phyloP scores from a whole-genome alignment of 495 filamentous ascomycete species.

The Immersiella caudata region DNA sequence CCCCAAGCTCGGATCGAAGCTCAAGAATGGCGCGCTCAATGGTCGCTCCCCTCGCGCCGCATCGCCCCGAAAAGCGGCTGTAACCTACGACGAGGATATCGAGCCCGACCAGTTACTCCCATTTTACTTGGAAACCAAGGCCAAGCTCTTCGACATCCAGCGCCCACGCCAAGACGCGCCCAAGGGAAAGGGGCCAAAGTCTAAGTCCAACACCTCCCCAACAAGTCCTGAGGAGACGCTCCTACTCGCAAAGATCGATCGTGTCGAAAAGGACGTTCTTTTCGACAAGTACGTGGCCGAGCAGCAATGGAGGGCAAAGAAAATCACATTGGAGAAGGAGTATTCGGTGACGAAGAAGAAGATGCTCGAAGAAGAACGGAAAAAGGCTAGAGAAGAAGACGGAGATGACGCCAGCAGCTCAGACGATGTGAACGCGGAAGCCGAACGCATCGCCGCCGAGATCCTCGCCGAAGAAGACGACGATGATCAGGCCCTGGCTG shows the following conservation, averaged over 20 bases:
- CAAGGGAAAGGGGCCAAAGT: slow-evolving; percentile 46
- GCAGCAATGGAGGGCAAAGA: slow-evolving; percentile 67
- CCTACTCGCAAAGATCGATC: slow-evolving; percentile 69
- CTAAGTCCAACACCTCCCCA: slow-evolving; percentile 29
- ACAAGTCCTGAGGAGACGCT: slow-evolving; percentile 59
- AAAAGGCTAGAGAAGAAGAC: slow-evolving; percentile 30
- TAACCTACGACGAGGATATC: slow-evolving; percentile 59
- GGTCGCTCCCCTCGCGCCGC: slow-evolving; percentile 23
- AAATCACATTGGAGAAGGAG: slow-evolving; percentile 66
- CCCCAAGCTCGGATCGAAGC: slow-evolving; percentile 31
- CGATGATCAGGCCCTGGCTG: slow-evolving; percentile 55
- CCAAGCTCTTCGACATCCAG: slow-evolving; percentile 69
- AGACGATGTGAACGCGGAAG: slow-evolving; percentile 54
- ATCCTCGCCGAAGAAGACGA: slow-evolving; percentile 55
- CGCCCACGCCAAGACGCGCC: slow-evolving; percentile 57
- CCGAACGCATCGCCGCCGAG: slow-evolving; percentile 52
- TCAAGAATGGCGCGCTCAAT: slow-evolving; percentile 36
- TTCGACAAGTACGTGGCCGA: slow-evolving; percentile 82
- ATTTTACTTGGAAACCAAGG: slow-evolving; percentile 71
- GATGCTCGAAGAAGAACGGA: slow-evolving; percentile 42
- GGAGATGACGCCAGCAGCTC: slow-evolving; percentile 34
- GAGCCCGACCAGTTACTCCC: slow-evolving; percentile 75
- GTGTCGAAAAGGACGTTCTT: slow-evolving; percentile 80
- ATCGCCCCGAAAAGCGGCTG: slow-evolving; percentile 37
- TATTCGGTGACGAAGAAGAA: slow-evolving; percentile 46